phyloP scores from a whole-genome alignment of 345 rosid genomes.

The Brassica rapa region DNA sequence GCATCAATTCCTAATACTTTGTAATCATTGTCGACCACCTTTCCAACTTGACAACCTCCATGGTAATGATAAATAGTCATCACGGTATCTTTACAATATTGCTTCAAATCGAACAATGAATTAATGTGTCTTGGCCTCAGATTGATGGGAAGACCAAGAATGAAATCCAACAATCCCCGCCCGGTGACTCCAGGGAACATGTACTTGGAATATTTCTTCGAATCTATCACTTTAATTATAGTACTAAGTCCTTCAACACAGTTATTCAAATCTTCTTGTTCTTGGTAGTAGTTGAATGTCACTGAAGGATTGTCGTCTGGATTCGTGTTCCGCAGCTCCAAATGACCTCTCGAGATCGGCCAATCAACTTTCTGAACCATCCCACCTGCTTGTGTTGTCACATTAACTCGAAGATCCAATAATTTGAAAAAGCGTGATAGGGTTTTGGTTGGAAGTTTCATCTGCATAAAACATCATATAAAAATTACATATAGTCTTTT shows the following conservation, averaged over 20 bases:
- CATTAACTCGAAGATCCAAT: not conserved
- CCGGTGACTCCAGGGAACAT: slow-evolving; percentile 41
- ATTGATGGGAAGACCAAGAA: slow-evolving; percentile 54
- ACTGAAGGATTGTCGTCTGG: slow-evolving; percentile 15
- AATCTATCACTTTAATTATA: slow-evolving; percentile 49
- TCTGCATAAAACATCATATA: not conserved
- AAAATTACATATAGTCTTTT: not conserved
- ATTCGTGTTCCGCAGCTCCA: slow-evolving; percentile 9
- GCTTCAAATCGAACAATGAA: slow-evolving; percentile 52
- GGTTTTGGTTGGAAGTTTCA: slow-evolving; percentile 4
- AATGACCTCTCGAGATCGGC: slow-evolving; percentile 10
- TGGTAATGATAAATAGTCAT: slow-evolving; percentile 72
- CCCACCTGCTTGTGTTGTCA: not conserved
- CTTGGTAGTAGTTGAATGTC: slow-evolving; percentile 64
- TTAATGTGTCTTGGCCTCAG: slow-evolving; percentile 52
- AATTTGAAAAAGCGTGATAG: not conserved
- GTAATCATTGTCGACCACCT: slow-evolving; percentile 54
- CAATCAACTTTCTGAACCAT: not conserved
- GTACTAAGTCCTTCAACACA: slow-evolving; percentile 62
- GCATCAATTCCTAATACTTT: slow-evolving; percentile 55
- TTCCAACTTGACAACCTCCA: slow-evolving; percentile 67
- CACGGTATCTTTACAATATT: slow-evolving; percentile 59
- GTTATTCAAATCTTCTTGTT: slow-evolving; percentile 54
- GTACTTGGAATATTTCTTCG: slow-evolving; percentile 48
- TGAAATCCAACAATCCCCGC: slow-evolving; percentile 44